Base-by-base conservation (phyloP, 2,329 filamentous ascomycete genomes). In the Microdochium trichocladiopsis region DNA sequence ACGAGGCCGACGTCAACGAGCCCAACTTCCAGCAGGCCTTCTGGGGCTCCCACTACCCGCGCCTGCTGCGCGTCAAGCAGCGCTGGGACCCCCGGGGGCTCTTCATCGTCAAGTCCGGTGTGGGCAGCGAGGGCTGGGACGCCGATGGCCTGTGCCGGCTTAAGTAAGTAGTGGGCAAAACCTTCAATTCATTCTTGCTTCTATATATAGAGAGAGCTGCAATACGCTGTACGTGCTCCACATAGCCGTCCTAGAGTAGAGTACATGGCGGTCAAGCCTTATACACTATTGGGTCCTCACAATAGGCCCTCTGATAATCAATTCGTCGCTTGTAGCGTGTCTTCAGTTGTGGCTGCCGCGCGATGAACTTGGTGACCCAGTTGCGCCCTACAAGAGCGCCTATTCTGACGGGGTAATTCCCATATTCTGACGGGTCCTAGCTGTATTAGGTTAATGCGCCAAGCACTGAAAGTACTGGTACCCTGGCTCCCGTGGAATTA, bases 111-210 rank as follows among this genome's bases (percentile, higher is more conserved):
- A 65, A 64, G 2, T 69, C 67, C 2, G 74, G 65, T 11, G 78
- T 82, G 22, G 79, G 78, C 0, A 78, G 74, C 53, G 76, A 80
- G 50, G 66, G 61, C 4, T 82, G 77, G 77, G 60, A 33, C 28
- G 28, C 28, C 28, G 28, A 33, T 33, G 28, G 28, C 28, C 28
- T 33, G 28, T 33, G 28, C 28, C 28, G 28, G 28, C 28, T 33
- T 8, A 33, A 33, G 28, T 33, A 33, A 33, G 28, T 33, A 33
- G 28, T 33, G 28, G 28, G 14, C 28, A 33, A 33, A 33, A 33
- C 28, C 28, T 33, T 33, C 28, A 33, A 14, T 33, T 33, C 28
- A 33, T 33, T 33, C 28, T 14, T 33, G 28, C 28, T 33, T 33
- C 28, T 33, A 33, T 14, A 33, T 33, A 33, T n/a, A n/a, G 28